These are phyloP conservation scores for Acorus calamus DNA, from an alignment of 106 monocot species.

Conservation along the genomic window DNA sequence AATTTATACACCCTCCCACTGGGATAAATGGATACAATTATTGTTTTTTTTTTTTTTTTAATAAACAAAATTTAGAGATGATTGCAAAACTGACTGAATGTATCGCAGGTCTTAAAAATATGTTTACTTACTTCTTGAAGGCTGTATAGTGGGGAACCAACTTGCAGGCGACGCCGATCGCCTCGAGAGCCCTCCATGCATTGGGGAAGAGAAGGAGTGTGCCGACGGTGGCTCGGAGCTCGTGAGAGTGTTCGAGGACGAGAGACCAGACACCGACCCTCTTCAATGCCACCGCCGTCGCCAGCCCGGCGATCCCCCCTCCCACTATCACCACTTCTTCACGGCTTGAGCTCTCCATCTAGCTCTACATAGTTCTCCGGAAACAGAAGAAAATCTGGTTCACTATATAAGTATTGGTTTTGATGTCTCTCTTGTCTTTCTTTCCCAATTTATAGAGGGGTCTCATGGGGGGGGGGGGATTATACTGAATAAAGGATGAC, in stretches of 20 bases:
- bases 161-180: not conserved
- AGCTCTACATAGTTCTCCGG: not conserved
- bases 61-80: too few species aligned
- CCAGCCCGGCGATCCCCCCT: constrained; percentile 9
- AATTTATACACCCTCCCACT: too few species aligned
- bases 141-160: not conserved
- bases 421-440: too few species aligned
- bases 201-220: not conserved
- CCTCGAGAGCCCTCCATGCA: constrained; percentile 3
- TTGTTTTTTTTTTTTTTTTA: too few species aligned
- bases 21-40: too few species aligned
- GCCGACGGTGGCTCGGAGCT: constrained; percentile 2
- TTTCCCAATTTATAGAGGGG: too few species aligned
- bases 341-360: too few species aligned
- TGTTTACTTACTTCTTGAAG: not conserved
- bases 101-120: not conserved
- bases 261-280: not conserved
- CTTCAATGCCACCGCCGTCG: constrained; percentile 2
- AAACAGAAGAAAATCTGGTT: not conserved
- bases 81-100: too few species aligned
- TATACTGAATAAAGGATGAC: too few species aligned
- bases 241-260: not conserved
- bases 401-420: too few species aligned
- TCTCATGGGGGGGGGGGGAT: too few species aligned
- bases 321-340: constrained; percentile 8